phyloP scores from a whole-genome alignment of 2,329 filamentous ascomycete species.

The Curvularia verruculosa region DNA sequence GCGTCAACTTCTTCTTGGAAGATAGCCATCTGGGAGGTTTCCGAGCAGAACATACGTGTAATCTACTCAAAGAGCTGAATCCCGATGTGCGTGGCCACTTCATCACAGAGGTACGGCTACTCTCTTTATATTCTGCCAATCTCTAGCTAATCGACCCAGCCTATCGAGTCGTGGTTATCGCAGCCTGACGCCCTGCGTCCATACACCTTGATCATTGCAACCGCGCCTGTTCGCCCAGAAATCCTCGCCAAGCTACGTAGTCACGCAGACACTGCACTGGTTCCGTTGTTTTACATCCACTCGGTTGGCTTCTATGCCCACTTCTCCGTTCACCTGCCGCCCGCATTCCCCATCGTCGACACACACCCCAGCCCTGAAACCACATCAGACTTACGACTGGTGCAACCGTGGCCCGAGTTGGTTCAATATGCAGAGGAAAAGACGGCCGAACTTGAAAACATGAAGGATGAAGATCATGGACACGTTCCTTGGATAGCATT shows the following conservation, averaged over 20 bases:
- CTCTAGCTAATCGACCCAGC: slow-evolving; percentile 39
- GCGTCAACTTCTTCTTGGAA: slow-evolving; percentile 96
- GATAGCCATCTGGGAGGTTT: slow-evolving; percentile 75
- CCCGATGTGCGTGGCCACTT: slow-evolving; percentile 85
- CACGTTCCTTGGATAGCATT: slow-evolving; percentile 88
- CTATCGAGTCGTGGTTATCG: slow-evolving; percentile 53
- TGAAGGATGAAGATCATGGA: slow-evolving; percentile 83
- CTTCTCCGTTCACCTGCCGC: slow-evolving; percentile 78
- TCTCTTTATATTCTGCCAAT: not conserved
- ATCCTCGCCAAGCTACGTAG: slow-evolving; percentile 58
- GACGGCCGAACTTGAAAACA: slow-evolving; percentile 69
- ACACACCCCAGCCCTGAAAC: slow-evolving; percentile 90
- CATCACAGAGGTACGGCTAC: slow-evolving; percentile 58
- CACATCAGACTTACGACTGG: slow-evolving; percentile 81
- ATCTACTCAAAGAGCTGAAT: slow-evolving; percentile 84
- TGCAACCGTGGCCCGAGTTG: slow-evolving; percentile 86
- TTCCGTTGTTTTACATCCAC: slow-evolving; percentile 81
- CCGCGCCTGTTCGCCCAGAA: slow-evolving; percentile 62
- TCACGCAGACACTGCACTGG: slow-evolving; percentile 62
- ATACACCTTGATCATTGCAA: slow-evolving; percentile 67
- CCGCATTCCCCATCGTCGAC: slow-evolving; percentile 90
- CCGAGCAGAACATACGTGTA: slow-evolving; percentile 77
- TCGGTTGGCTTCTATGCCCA: slow-evolving; percentile 92
- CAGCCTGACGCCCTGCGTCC: slow-evolving; percentile 51
- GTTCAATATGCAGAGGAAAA: slow-evolving; percentile 68